These are phyloP conservation scores for Aspergillus ustus DNA, from an alignment of 2,329 filamentous ascomycete species.

Conservation along the genomic window DNA sequence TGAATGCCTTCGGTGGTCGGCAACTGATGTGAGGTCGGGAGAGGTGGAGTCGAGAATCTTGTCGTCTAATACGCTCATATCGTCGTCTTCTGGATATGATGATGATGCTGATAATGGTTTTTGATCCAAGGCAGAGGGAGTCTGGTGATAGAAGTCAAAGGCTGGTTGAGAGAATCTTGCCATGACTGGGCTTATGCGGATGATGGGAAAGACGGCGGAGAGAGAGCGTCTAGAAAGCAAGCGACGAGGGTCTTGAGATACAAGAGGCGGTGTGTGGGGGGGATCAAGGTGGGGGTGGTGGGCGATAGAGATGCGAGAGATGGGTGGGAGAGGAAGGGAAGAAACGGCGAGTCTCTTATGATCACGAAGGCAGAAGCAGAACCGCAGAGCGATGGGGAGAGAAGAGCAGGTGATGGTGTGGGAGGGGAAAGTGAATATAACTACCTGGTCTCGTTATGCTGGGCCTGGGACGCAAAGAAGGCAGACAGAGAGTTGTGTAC, in stretches of 20 bases:
- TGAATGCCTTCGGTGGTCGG: constrained; percentile 50
- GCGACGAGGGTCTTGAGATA: constrained; percentile 10
- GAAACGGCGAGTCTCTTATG: constrained; percentile 13
- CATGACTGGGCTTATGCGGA: constrained; percentile 35
- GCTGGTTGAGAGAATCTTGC: constrained; percentile 50
- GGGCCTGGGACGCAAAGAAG: neutral
- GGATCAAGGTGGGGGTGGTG: constrained; percentile 23
- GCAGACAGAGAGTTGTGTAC: constrained; percentile 17
- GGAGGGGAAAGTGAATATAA: constrained; percentile 28
- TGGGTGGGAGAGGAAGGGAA: constrained; percentile 13
- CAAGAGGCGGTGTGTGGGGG: constrained; percentile 31
- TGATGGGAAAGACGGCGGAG: constrained; percentile 9
- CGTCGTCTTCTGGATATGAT: constrained; percentile 52
- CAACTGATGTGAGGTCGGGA: constrained; percentile 53
- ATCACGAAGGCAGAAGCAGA: constrained; percentile 16
- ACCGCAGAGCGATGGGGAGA: constrained; percentile 19
- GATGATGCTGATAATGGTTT: constrained; percentile 47
- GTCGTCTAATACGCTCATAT: constrained; percentile 57
- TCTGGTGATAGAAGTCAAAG: constrained; percentile 50
- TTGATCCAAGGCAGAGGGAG: constrained; percentile 48
- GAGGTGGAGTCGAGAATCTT: constrained; percentile 56
- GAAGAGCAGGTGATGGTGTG: constrained; percentile 23
- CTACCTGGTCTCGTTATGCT: constrained; percentile 8
- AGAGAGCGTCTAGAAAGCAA: constrained; percentile 15
- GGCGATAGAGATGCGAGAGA: constrained; percentile 20